Conservation (phyloP, 495 filamentous ascomycete genomes). For the Penicillium longicatenatum region DNA sequence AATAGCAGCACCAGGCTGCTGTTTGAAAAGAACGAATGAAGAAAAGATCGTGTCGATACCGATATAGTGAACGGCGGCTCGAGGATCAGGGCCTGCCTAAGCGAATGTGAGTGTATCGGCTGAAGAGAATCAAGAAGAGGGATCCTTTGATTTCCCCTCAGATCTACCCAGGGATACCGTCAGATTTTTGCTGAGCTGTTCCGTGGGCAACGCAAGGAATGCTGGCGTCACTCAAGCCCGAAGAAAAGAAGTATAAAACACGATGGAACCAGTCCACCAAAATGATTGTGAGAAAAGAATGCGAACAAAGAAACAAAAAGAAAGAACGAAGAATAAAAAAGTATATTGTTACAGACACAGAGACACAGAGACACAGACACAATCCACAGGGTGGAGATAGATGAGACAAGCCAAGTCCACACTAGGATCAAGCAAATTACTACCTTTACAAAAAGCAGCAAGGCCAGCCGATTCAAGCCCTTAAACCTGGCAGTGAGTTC, state of each 20-base stretch:
- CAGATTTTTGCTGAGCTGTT: constrained; percentile 12
- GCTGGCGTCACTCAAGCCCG: constrained; percentile 36
- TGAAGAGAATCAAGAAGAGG: constrained; percentile 12
- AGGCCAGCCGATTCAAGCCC: constrained; percentile 3
- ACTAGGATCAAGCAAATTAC: constrained; percentile 4
- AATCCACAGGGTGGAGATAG: constrained; percentile 10
- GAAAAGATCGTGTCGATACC: constrained; percentile 10
- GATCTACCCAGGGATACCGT: constrained; percentile 11
- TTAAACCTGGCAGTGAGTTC: too few relatives aligned
- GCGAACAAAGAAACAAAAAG: constrained; percentile 13
- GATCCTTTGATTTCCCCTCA: constrained; percentile 7
- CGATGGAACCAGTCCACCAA: constrained; percentile 20
- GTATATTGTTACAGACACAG: constrained; percentile 10
- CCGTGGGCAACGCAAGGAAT: constrained; percentile 47
- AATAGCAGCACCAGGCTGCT: constrained; percentile 19
- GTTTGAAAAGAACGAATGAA: neutral
- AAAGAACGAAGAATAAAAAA: constrained; percentile 23
- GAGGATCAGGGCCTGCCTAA: constrained; percentile 27
- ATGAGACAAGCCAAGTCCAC: constrained; percentile 12
- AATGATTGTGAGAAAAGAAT: constrained; percentile 27
- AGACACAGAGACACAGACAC: constrained; percentile 5
- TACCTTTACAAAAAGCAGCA: constrained; percentile 6
- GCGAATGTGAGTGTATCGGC: constrained; percentile 8
- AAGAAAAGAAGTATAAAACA: constrained; percentile 10
- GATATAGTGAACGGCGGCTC: constrained; percentile 3